Evolutionary conservation across 2,329 filamentous ascomycete genomes (phyloP), one percentile per base, ranked within the genome.

Genomic region (Anisogramma anomala): DNA sequence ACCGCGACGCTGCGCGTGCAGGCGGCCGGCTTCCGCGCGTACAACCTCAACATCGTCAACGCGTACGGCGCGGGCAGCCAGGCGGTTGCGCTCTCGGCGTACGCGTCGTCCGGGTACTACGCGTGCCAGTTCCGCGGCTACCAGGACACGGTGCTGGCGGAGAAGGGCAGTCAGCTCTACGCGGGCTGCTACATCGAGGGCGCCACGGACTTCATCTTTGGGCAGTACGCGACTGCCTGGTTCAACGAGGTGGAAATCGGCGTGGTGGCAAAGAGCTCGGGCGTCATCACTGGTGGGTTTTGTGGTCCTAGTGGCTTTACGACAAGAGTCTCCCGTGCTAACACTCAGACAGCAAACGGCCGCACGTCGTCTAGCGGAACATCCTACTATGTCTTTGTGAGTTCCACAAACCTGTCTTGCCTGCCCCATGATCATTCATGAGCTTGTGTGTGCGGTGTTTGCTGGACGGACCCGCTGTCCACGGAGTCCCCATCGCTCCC

Each of bases 41-140:
- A 81, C 61, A 81, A 81, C 48, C 63, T 82, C 54, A 74, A 70
- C 40, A 57, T 71, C 9, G 56, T 58, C 10, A 71, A 71, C 49
- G 60, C 58, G 0, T 66, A 64, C 39, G 68, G 68, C n/a, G 45
- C 63, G 47, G 66, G 66, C 0, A 62, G 57, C 42, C 67, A 70
- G 48, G 67, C 67, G 25, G 58, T 71, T 14, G 68, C 68, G 3
- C 48, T 71, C 11, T 63, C 60, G 14, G 65, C 66, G 1, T 63
- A 66, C 38, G 57, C 56, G 6, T 53, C 63, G 42, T 61, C 62
- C 40, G 68, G 65, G 4, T 71, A 65, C 49, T 72, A 72, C 43
- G 69, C 61, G 4, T 62, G 62, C 39, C 52, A 57, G 2, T 57
- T 72, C 23, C 59, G 57, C 19, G 69, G 68, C 0, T 72, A 60